Evolutionary conservation across 1,284 basidiomycete species (phyloP).

Genomic region (Taiwanofungus camphoratus): DNA sequence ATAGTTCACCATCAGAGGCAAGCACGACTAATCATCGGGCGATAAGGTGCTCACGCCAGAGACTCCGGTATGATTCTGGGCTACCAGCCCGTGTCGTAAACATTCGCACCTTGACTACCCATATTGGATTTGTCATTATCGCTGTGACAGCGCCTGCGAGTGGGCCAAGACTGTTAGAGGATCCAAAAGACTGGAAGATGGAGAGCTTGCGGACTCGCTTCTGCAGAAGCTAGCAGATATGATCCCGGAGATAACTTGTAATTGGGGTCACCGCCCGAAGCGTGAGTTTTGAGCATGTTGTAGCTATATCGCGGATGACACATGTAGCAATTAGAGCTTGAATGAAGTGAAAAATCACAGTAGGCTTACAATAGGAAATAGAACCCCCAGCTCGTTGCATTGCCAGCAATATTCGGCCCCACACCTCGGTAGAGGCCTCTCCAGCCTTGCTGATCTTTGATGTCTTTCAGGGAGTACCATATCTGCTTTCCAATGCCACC

Average conservation of each 20-base stretch:
- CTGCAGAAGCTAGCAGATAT: slow-evolving; percentile 87
- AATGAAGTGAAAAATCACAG: neutral
- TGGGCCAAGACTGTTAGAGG: slow-evolving; percentile 11
- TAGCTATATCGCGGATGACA: slow-evolving; percentile 53
- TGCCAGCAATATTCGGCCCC: slow-evolving; percentile 89
- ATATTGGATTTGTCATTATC: slow-evolving; percentile 95
- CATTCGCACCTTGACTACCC: slow-evolving; percentile 98
- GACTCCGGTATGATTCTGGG: slow-evolving; percentile 68
- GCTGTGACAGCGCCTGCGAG: slow-evolving; percentile 83
- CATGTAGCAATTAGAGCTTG: neutral
- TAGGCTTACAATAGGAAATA: slow-evolving; percentile 92
- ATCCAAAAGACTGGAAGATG: slow-evolving; percentile 5
- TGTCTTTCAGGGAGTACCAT: slow-evolving; percentile 69
- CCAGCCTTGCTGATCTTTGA: slow-evolving; percentile 76
- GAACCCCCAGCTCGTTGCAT: slow-evolving; percentile 95
- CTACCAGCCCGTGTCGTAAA: slow-evolving; percentile 76
- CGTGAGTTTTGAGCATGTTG: slow-evolving; percentile 86
- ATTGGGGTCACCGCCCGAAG: slow-evolving; percentile 52
- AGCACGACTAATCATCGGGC: slow-evolving; percentile 4
- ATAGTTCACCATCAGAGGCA: neutral
- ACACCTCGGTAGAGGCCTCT: slow-evolving; percentile 89
- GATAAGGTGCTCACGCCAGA: slow-evolving; percentile 59
- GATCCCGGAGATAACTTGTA: slow-evolving; percentile 67
- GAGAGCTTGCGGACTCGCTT: slow-evolving; percentile 76
- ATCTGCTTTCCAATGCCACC: slow-evolving; percentile 74